Evolutionary conservation across 2,329 filamentous ascomycete genomes (phyloP).

Genomic region (Lachnellula arida): DNA sequence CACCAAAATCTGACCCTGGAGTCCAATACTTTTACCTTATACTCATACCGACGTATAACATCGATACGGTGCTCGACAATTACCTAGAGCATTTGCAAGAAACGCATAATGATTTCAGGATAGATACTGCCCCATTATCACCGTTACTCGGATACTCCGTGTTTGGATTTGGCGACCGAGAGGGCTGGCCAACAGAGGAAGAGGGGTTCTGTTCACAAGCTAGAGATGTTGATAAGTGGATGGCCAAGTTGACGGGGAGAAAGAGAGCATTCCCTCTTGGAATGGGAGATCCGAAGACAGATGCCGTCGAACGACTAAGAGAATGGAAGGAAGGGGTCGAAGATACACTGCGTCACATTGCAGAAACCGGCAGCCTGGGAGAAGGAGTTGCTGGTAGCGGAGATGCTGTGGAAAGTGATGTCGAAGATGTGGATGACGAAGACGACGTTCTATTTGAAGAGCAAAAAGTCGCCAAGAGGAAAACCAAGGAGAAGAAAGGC

Average conservation of each 20-base stretch:
- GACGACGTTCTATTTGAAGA: conserved; percentile 48
- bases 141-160: conserved; percentile 80
- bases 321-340: conserved; percentile 77
- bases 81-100: conserved; percentile 85
- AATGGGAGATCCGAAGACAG: conserved; percentile 78
- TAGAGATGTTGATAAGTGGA: conserved; percentile 86
- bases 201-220: conserved; percentile 94
- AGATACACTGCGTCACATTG: conserved; percentile 64
- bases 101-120: conserved; percentile 94
- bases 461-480: conserved; percentile 38
- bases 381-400: conserved; percentile 74
- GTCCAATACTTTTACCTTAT: conserved; percentile 75
- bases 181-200: conserved; percentile 86
- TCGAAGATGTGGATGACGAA: conserved; percentile 59
- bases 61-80: conserved; percentile 84
- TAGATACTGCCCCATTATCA: conserved; percentile 81
- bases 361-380: conserved; percentile 52
- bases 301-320: conserved; percentile 59
- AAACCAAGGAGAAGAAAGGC: conserved; percentile 39
- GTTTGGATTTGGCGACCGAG: conserved; percentile 87
- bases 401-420: conserved; percentile 78
- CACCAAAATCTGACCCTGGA: conserved; percentile 54
- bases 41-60: conserved; percentile 87
- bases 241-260: conserved; percentile 85
- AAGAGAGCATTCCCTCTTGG: conserved; percentile 88